phyloP scores from a whole-genome alignment of 2,329 filamentous ascomycete species.

The Penicillium sp. region DNA sequence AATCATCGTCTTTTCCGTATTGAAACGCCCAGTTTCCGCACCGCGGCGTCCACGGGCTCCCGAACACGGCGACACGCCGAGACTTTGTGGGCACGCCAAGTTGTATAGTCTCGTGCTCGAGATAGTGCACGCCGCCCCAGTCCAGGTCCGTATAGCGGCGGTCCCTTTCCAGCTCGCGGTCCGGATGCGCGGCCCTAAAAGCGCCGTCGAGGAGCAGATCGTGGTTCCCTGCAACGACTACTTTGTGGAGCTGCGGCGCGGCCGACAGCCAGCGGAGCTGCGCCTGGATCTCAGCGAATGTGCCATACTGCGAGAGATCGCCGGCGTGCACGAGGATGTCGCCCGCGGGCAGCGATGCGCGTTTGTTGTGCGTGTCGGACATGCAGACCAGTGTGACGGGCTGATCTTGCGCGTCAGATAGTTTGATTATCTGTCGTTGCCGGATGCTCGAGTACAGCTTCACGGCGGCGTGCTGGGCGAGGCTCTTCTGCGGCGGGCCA shows the following conservation, averaged over 20 bases:
- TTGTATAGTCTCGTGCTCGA: not conserved
- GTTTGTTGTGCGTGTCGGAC: constrained; percentile 46
- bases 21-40: constrained; percentile 23
- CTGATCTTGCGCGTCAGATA: no score
- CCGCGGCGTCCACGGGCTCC: constrained; percentile 19
- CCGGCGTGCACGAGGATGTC: constrained; percentile 49
- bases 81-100: not conserved
- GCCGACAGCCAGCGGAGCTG: constrained; percentile 41
- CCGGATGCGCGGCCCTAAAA: constrained; percentile 12
- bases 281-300: constrained; percentile 37
- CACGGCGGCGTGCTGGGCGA: not conserved
- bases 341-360: constrained; percentile 33
- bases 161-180: constrained; percentile 12
- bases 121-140: constrained; percentile 12
- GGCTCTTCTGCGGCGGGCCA: not conserved
- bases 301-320: constrained; percentile 47
- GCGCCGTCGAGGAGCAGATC: constrained; percentile 29
- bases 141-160: constrained; percentile 14
- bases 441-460: constrained; percentile 1
- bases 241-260: constrained; percentile 41
- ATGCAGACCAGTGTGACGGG: constrained; percentile 27
- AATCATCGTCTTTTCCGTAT: constrained; percentile 17
- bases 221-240: constrained; percentile 48
- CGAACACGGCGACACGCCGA: constrained; percentile 17
- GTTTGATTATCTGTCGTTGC: not conserved